Evolutionary conservation across 345 rosid genomes (phyloP).

Genomic region (Arabidopsis thaliana): DNA sequence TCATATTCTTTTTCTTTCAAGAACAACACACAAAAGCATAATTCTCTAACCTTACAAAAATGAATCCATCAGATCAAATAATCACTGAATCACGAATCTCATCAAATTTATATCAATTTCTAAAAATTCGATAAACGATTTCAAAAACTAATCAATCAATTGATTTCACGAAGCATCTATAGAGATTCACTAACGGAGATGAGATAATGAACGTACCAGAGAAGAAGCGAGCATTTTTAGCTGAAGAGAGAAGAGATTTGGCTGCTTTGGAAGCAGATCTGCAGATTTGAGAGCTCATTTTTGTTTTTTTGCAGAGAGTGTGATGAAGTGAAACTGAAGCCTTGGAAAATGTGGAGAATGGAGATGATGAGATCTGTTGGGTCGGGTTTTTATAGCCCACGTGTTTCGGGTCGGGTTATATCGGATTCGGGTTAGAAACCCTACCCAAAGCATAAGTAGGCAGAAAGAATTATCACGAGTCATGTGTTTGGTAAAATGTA

Average conservation of each 20-base stretch:
- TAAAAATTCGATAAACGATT: background rate
- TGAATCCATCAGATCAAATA: constrained; percentile 5
- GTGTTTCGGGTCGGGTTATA: background rate
- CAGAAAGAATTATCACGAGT: background rate
- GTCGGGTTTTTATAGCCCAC: background rate
- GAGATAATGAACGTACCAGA: constrained; percentile 47
- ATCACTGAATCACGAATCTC: background rate
- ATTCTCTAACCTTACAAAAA: background rate
- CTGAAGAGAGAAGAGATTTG: constrained; percentile 73
- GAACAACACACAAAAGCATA: background rate
- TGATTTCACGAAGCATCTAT: background rate
- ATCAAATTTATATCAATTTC: background rate
- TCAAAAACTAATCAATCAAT: background rate
- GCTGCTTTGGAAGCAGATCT: constrained; percentile 86
- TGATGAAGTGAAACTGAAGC: constrained; percentile 34
- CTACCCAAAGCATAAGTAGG: constrained; percentile 18
- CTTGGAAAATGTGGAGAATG: constrained; percentile 21
- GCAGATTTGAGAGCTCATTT: constrained; percentile 72
- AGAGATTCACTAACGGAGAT: background rate
- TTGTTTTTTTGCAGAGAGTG: constrained; percentile 21
- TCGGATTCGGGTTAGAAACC: constrained; percentile 7
- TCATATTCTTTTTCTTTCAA: background rate
- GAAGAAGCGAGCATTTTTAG: constrained; percentile 69
- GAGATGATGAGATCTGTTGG: constrained; percentile 27
- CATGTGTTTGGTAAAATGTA: background rate